These are phyloP conservation scores for Populus alba DNA, from an alignment of 345 rosid species.

Conservation along the genomic window DNA sequence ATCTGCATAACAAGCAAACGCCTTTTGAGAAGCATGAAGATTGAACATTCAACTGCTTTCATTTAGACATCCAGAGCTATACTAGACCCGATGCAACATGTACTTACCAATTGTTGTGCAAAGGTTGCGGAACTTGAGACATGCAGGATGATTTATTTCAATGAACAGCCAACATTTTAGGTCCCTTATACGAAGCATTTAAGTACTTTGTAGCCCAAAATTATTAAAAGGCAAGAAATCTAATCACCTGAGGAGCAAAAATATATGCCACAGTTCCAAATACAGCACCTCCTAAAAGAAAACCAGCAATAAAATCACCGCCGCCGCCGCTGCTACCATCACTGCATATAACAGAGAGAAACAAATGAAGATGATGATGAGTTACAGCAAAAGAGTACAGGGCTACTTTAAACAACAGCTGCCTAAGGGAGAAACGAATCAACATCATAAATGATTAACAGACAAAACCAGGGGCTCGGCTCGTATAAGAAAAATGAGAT, in stretches of 20 bases:
- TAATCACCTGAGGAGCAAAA: conserved; percentile 83
- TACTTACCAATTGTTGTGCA: not conserved
- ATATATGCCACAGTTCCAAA: conserved; percentile 74
- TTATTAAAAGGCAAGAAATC: conserved; percentile 6
- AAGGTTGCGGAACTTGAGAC: not conserved
- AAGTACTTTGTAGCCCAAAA: not conserved
- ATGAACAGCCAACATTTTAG: not conserved
- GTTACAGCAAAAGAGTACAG: not conserved
- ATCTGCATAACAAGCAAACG: not conserved
- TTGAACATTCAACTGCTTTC: not conserved
- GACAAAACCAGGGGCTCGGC: not conserved
- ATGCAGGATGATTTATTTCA: not conserved
- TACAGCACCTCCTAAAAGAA: conserved; percentile 83
- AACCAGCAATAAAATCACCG: conserved; percentile 78
- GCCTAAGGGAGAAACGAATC: not conserved
- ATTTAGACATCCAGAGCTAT: not conserved
- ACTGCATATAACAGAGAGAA: conserved; percentile 30
- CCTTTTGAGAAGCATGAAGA: not conserved
- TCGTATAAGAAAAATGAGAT: not conserved
- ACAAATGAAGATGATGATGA: not conserved
- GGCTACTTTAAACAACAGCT: not conserved
- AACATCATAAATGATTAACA: not conserved
- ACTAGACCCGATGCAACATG: not conserved
- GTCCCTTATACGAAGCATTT: not conserved
- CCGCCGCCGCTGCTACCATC: conserved; percentile 56